These are phyloP conservation scores for Oleoguttula mirabilis DNA, from an alignment of 495 filamentous ascomycete species.

Conservation along the genomic window DNA sequence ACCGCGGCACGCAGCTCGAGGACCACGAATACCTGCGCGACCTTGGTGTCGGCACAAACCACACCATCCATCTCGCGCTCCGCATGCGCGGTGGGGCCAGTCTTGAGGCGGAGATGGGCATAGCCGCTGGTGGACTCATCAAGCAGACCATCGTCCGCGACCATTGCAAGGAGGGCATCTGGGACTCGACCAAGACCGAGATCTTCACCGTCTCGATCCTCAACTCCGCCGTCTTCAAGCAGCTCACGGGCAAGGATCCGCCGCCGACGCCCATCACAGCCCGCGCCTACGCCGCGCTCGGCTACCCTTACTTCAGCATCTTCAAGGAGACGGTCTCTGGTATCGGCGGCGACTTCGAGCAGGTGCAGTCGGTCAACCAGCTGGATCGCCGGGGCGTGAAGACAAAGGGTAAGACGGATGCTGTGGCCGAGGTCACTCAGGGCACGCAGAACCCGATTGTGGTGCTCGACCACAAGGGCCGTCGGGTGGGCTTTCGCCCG, in stretches of 20 bases:
- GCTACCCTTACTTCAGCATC: slow-evolving; percentile 23
- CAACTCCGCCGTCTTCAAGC: slow-evolving; percentile 18
- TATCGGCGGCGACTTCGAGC: slow-evolving; percentile 18
- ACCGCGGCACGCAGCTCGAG: slow-evolving; percentile 18
- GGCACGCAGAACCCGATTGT: slow-evolving; percentile 5
- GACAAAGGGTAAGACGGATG: slow-evolving; percentile 7
- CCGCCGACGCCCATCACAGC: slow-evolving; percentile 18
- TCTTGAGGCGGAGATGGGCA: slow-evolving; percentile 13
- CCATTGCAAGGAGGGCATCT: slow-evolving; percentile 3
- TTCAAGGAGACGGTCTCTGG: slow-evolving; percentile 18
- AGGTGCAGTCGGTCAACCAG: slow-evolving; percentile 20
- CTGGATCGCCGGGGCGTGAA: slow-evolving; percentile 11
- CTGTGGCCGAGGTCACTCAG: slow-evolving; percentile 10
- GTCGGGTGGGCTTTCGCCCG: too few relatives aligned
- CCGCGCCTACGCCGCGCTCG: slow-evolving; percentile 16
- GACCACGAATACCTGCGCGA: neutral
- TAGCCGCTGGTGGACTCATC: slow-evolving; percentile 23
- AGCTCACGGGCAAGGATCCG: slow-evolving; percentile 16
- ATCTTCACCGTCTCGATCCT: slow-evolving; percentile 24
- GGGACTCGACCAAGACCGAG: slow-evolving; percentile 11
- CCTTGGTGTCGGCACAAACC: neutral
- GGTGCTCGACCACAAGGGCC: too few relatives aligned
- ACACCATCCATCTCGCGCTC: slow-evolving; percentile 2
- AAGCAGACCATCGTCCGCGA: slow-evolving; percentile 21
- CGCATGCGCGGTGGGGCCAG: slow-evolving; percentile 8